Percentiles rank a stretch among this genome's conserved stretches.
These are phyloP conservation scores for Neoboletus magnificus DNA, from an alignment of 768 basidiomycete genomes.

Conservation along the genomic window DNA sequence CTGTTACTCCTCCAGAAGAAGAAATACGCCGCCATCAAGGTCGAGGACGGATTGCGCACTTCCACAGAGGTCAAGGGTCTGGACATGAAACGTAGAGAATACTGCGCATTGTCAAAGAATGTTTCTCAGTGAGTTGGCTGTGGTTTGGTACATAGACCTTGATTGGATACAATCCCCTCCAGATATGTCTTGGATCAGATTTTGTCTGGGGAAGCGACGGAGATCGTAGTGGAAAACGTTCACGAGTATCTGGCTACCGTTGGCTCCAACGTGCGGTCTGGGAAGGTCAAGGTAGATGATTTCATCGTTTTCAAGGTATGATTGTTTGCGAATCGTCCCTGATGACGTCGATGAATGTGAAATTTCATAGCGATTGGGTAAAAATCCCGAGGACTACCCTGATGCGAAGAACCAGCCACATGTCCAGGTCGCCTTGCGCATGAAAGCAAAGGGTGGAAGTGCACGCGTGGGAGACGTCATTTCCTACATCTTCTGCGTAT, in stretches of 20 bases:
- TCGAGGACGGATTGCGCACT: conserved; percentile 77
- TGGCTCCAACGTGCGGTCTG: conserved; percentile 74
- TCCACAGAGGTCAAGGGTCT: conserved; percentile 92
- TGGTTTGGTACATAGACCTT: not conserved
- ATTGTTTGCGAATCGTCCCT: not conserved
- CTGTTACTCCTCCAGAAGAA: conserved; percentile 95
- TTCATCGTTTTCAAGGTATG: conserved; percentile 91
- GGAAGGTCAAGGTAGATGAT: conserved; percentile 82
- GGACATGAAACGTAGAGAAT: conserved; percentile 99
- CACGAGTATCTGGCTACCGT: conserved; percentile 85
- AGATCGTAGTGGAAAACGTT: conserved; percentile 84
- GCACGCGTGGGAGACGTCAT: conserved; percentile 91
- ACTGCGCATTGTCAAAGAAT: conserved; percentile 85
- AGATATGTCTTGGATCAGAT: conserved; percentile 91
- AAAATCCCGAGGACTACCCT: conserved; percentile 96
- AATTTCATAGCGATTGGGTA: conserved; percentile 77
- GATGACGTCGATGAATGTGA: not conserved
- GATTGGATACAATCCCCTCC: not conserved
- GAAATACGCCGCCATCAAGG: conserved; percentile 97
- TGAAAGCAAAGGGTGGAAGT: conserved; percentile 80
- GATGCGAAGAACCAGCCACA: conserved; percentile 95
- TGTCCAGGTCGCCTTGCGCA: conserved; percentile 89
- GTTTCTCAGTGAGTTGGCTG: conserved; percentile 74
- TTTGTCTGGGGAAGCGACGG: conserved; percentile 86
- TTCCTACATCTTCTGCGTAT: conserved; percentile 89